Evolutionary conservation across 805 yeast genomes (phyloP).

Genomic region (Debaryomyces prosopidis): DNA sequence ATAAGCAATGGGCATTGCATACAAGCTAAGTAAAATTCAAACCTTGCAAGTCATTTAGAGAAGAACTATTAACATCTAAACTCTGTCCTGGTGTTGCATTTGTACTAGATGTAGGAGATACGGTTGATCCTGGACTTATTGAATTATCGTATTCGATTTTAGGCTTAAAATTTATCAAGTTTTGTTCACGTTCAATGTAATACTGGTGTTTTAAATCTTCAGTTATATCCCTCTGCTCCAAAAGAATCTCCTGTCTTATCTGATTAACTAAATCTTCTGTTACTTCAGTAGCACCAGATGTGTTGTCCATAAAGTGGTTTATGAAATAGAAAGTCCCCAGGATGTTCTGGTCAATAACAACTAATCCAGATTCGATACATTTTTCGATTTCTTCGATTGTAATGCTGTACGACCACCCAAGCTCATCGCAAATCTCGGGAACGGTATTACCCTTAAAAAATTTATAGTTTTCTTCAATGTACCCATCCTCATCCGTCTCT

Average conservation of each 20-base stretch:
- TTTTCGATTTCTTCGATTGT: slow-evolving; percentile 63
- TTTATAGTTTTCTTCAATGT: slow-evolving; percentile 15
- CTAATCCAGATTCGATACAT: slow-evolving; percentile 54
- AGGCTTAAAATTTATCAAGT: slow-evolving; percentile 14
- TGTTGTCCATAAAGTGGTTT: slow-evolving; percentile 34
- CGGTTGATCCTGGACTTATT: too few relatives aligned
- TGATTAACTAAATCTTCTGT: slow-evolving; percentile 7
- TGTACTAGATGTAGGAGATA: too few relatives aligned
- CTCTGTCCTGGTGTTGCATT: too few relatives aligned
- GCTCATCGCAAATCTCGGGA: slow-evolving; percentile 45
- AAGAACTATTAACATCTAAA: slow-evolving; percentile 3
- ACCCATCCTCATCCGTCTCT: slow-evolving; percentile 14
- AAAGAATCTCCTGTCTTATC: slow-evolving; percentile 13
- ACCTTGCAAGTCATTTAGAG: slow-evolving; percentile 12
- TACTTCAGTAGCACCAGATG: slow-evolving; percentile 11
- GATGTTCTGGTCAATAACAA: slow-evolving; percentile 68
- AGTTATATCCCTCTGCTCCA: slow-evolving; percentile 19
- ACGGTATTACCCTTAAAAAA: slow-evolving; percentile 35
- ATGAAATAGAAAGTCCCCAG: slow-evolving; percentile 65
- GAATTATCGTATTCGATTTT: not conserved
- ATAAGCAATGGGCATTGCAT: too few relatives aligned
- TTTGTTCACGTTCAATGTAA: slow-evolving; percentile 7
- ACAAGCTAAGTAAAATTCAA: slow-evolving; percentile 9
- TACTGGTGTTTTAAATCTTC: slow-evolving; percentile 9
- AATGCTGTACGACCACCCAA: slow-evolving; percentile 67